Percentiles rank a stretch among this genome's conserved stretches.
Evolutionary conservation across 768 basidiomycete species (phyloP).

Genomic region (Bullera alba): DNA sequence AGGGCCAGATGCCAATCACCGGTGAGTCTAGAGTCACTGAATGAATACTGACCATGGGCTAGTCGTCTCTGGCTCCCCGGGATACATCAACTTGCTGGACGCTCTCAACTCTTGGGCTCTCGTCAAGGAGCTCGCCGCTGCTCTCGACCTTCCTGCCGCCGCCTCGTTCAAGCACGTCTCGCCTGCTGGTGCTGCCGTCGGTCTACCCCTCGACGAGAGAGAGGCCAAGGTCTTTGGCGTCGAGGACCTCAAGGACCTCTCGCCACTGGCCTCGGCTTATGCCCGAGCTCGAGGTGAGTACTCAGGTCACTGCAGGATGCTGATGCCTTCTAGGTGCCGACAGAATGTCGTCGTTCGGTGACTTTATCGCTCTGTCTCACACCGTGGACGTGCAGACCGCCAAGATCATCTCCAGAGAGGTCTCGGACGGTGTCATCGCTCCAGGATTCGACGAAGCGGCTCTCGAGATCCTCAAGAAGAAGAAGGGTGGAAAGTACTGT

Average conservation of each 20-base stretch:
- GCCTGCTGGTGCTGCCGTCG: conserved; percentile 93
- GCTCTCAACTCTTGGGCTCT: conserved; percentile 95
- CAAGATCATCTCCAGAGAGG: conserved; percentile 94
- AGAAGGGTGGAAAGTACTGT: conserved; percentile 98
- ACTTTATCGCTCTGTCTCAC: conserved; percentile 92
- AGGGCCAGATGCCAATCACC: conserved; percentile 88
- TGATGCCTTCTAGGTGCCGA: conserved; percentile 63
- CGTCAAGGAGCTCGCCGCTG: conserved; percentile 85
- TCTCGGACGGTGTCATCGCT: conserved; percentile 96
- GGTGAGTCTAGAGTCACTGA: conserved; percentile 50
- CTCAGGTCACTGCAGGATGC: neutral
- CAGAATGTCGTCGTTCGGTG: conserved; percentile 98
- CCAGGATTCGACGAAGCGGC: conserved; percentile 85
- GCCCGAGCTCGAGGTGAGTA: conserved; percentile 84
- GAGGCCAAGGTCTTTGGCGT: conserved; percentile 96
- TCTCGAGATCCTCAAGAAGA: conserved; percentile 81
- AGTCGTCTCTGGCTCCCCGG: conserved; percentile 90
- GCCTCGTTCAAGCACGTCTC: conserved; percentile 99
- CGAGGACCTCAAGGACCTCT: conserved; percentile 82
- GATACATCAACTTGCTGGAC: conserved; percentile 96
- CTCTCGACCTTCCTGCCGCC: conserved; percentile 82
- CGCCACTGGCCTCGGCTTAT: conserved; percentile 83
- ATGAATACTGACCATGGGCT: neutral
- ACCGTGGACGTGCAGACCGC: conserved; percentile 91
- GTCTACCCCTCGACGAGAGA: conserved; percentile 63